Conservation (phyloP, 2,329 filamentous ascomycete genomes). For the Daldinia sp. region DNA sequence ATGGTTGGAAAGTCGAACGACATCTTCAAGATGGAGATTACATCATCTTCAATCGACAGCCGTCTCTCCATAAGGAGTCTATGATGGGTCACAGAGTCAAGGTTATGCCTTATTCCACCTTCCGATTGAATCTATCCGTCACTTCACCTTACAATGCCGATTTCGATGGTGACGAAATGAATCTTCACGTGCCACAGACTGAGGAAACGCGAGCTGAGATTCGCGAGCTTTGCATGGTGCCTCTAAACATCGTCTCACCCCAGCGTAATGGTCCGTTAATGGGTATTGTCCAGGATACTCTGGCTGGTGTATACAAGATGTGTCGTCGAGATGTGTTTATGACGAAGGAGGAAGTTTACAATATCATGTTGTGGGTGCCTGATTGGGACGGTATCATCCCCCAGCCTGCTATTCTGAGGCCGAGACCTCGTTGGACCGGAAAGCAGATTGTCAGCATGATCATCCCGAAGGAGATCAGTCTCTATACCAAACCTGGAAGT, state of each 20-base stretch:
- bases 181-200: constrained; percentile 97
- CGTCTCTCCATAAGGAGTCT: constrained; percentile 98
- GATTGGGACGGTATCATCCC: constrained; percentile 97
- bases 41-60: constrained; percentile 99
- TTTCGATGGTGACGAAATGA: constrained; percentile 99
- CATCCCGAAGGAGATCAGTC: constrained; percentile 85
- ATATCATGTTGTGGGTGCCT: constrained; percentile 95
- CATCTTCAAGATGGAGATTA: constrained; percentile 96
- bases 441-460: constrained; percentile 97
- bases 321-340: constrained; percentile 92
- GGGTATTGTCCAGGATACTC: constrained; percentile 98
- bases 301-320: constrained; percentile 97
- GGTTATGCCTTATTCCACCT: constrained; percentile 99
- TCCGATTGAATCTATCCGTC: constrained; percentile 95
- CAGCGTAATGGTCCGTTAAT: constrained; percentile 97
- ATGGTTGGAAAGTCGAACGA: constrained; percentile 98
- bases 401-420: constrained; percentile 91
- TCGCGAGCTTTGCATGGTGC: constrained; percentile 95
- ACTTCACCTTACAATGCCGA: constrained; percentile 99
- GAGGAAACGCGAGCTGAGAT: constrained; percentile 97
- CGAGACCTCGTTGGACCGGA: constrained; percentile 92
- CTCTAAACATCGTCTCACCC: constrained; percentile 96
- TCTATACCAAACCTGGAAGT: constrained; percentile 71
- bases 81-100: constrained; percentile 99
- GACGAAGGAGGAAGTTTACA: constrained; percentile 91